Percentiles rank a stretch among this genome's conserved stretches.
phyloP scores from a whole-genome alignment of 768 basidiomycete genomes.

The Panus rudis region DNA sequence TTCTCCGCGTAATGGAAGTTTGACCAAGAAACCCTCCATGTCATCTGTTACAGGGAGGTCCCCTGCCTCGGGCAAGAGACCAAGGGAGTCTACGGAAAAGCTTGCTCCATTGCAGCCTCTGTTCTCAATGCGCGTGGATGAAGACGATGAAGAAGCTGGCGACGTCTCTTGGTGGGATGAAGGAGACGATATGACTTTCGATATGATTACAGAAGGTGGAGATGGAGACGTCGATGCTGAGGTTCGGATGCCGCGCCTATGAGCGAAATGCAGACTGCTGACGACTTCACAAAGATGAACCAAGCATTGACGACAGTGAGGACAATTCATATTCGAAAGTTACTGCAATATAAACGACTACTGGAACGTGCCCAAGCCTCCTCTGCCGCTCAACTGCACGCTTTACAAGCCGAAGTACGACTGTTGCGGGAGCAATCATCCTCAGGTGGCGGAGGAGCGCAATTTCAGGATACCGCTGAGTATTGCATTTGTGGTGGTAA shows the following conservation, averaged over 20 bases:
- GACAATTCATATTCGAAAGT: constrained; percentile 42
- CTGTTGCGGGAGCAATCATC: constrained; percentile 46
- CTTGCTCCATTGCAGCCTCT: too few relatives aligned
- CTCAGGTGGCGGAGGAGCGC: constrained; percentile 14
- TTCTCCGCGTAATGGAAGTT: too few relatives aligned
- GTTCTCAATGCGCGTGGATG: too few relatives aligned
- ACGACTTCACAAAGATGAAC: too few relatives aligned
- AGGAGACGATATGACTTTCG: constrained; percentile 53
- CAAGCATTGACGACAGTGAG: constrained; percentile 33
- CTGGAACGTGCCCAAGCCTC: constrained; percentile 76
- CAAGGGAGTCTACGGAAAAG: too few relatives aligned
- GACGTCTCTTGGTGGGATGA: too few relatives aligned
- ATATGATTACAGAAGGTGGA: constrained; percentile 67
- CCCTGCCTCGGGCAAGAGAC: too few relatives aligned
- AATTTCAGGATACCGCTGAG: constrained; percentile 20
- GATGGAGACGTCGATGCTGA: constrained; percentile 75
- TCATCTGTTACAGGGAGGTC: too few relatives aligned
- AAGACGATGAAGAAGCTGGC: too few relatives aligned
- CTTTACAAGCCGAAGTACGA: constrained; percentile 74
- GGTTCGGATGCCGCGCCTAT: too few relatives aligned
- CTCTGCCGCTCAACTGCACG: constrained; percentile 76
- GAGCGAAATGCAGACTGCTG: too few relatives aligned
- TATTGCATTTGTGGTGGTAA: constrained; percentile 53
- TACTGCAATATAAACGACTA: constrained; percentile 70
- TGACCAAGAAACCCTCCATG: too few relatives aligned